Percentiles rank a stretch among this genome's conserved stretches.
Conservation (phyloP, 768 basidiomycete species). For the Tulasnella calospora region DNA sequence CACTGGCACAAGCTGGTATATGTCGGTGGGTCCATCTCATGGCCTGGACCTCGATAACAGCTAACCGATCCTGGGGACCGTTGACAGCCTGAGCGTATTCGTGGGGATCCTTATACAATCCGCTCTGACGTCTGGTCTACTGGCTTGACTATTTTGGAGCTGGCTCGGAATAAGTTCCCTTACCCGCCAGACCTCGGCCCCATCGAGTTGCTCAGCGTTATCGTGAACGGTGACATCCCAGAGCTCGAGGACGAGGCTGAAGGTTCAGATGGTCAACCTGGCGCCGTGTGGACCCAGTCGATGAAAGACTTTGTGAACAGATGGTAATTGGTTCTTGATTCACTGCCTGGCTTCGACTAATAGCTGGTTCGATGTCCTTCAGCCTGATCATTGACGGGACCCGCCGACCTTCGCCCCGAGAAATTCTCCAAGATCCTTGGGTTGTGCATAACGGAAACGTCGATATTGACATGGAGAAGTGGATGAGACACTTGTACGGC, state of each 20-base stretch:
- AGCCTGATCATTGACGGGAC: constrained; percentile 68
- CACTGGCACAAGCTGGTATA: constrained; percentile 96
- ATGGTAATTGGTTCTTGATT: constrained; percentile 48
- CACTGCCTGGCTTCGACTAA: constrained; percentile 24
- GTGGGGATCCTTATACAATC: constrained; percentile 86
- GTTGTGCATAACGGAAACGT: constrained; percentile 68
- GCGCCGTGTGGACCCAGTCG: constrained; percentile 60
- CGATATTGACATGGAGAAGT: constrained; percentile 83
- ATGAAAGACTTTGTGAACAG: constrained; percentile 90
- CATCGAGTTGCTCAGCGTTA: constrained; percentile 79
- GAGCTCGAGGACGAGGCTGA: constrained; percentile 69
- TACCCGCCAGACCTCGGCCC: constrained; percentile 84
- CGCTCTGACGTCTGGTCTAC: constrained; percentile 98
- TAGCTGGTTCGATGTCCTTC: constrained; percentile 1
- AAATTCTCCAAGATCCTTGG: constrained; percentile 82
- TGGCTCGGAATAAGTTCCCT: constrained; percentile 91
- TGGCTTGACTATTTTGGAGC: constrained; percentile 88
- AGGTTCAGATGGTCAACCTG: constrained; percentile 35
- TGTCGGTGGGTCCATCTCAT: constrained; percentile 72
- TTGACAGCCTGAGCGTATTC: constrained; percentile 84
- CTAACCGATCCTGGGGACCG: constrained; percentile 25
- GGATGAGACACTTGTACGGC: constrained; percentile 81
- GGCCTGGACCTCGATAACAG: neutral
- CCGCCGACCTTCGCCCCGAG: constrained; percentile 71
- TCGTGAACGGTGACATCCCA: constrained; percentile 39